phyloP scores from a whole-genome alignment of 2,329 filamentous ascomycete species.

The Apiospora hydei region DNA sequence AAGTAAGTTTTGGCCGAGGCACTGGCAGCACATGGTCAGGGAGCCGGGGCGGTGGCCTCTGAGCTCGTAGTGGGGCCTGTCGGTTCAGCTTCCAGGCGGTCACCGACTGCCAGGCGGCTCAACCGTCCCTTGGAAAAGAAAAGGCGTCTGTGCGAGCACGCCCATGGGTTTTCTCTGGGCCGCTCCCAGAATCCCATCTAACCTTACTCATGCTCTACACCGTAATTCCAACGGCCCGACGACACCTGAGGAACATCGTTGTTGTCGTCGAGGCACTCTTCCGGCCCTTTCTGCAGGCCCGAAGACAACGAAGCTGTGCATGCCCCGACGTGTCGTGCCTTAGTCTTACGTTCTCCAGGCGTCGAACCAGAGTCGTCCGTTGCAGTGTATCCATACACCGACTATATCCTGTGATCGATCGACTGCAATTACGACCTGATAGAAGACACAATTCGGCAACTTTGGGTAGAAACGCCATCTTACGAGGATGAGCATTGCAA shows the following conservation, averaged over 20 bases:
- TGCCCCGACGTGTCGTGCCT: not conserved
- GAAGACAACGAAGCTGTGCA: constrained; percentile 1
- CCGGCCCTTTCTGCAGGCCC: not conserved
- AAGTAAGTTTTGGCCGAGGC: constrained; percentile 26
- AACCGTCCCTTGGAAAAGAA: not conserved
- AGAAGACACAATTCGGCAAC: not conserved
- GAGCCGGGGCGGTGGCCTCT: constrained; percentile 16
- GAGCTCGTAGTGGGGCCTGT: not conserved
- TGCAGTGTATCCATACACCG: constrained; percentile 3
- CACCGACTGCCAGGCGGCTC: not conserved
- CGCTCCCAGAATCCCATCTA: not conserved
- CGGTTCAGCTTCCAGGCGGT: not conserved
- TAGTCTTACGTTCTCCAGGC: not conserved
- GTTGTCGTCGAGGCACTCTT: not conserved
- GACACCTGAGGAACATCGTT: not conserved
- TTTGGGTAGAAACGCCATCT: not conserved
- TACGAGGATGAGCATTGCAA: not conserved
- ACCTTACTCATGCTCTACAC: not conserved
- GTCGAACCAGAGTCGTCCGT: constrained; percentile 9
- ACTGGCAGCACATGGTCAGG: constrained; percentile 24
- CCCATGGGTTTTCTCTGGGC: constrained; percentile 10
- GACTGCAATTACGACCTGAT: not conserved
- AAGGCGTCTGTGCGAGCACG: not conserved
- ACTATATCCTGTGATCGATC: not conserved
- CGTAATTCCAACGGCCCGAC: constrained; percentile 1